Evolutionary conservation across 2,329 filamentous ascomycete genomes (phyloP).

Genomic region (Aspergillus latus): DNA sequence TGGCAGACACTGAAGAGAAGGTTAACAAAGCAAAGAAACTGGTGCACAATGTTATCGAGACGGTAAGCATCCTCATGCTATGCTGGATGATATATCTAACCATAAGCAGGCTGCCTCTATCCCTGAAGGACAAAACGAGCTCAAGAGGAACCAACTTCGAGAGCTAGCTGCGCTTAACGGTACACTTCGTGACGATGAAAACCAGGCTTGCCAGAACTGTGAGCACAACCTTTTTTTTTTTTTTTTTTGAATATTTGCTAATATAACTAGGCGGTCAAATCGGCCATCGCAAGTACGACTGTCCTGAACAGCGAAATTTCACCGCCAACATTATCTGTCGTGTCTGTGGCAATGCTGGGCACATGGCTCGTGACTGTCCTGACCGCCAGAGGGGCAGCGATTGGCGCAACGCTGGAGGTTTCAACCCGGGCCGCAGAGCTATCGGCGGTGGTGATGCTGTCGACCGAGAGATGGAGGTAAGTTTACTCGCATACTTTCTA

Average conservation of each 20-base stretch:
- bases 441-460: slow-evolving; percentile 79
- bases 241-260: not conserved
- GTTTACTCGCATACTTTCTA: slow-evolving; percentile 31
- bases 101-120: slow-evolving; percentile 82
- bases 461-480: slow-evolving; percentile 91
- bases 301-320: slow-evolving; percentile 94
- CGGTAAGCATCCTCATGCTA: slow-evolving; percentile 59
- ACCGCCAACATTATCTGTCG: slow-evolving; percentile 99
- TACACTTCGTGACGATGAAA: slow-evolving; percentile 97
- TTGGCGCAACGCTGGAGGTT: slow-evolving; percentile 76
- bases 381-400: slow-evolving; percentile 86
- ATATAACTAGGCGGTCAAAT: slow-evolving; percentile 75
- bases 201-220: slow-evolving; percentile 98
- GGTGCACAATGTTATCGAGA: slow-evolving; percentile 98
- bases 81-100: slow-evolving; percentile 28
- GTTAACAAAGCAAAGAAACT: slow-evolving; percentile 98
- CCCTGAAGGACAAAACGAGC: slow-evolving; percentile 96
- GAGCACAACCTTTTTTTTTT: slow-evolving; percentile 29
- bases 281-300: slow-evolving; percentile 97
- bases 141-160: slow-evolving; percentile 97
- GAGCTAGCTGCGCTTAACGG: slow-evolving; percentile 97
- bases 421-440: slow-evolving; percentile 53
- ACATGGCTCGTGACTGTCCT: slow-evolving; percentile 97
- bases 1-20: slow-evolving; percentile 99
- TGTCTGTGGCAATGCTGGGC: slow-evolving; percentile 94